These are phyloP conservation scores for Echinosophora koreensis DNA, from an alignment of 306 rosid species.

Conservation along the genomic window DNA sequence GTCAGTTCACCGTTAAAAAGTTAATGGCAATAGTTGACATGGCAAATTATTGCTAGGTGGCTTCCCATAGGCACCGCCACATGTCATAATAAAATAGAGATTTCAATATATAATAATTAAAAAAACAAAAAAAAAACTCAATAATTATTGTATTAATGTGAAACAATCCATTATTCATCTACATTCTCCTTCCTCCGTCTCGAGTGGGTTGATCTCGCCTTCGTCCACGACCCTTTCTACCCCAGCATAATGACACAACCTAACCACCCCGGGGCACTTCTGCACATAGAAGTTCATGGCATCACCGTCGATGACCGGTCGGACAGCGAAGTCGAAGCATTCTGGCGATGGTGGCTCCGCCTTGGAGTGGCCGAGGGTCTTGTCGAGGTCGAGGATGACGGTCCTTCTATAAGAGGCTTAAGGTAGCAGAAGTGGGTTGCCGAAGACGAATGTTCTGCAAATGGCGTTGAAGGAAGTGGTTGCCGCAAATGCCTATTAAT, in stretches of 20 bases:
- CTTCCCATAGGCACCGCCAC: too few species aligned
- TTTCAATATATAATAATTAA: too few species aligned
- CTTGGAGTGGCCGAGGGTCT: constrained; percentile 78
- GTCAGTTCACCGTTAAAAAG: too few species aligned
- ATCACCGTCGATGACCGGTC: constrained; percentile 74
- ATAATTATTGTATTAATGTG: too few species aligned
- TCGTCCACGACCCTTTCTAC: too few species aligned
- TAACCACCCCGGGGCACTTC: constrained; percentile 88
- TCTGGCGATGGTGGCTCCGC: constrained; percentile 59
- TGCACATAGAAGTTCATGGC: constrained; percentile 69
- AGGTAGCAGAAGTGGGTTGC: constrained; percentile 42
- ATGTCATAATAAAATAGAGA: too few species aligned
- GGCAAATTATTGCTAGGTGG: too few species aligned
- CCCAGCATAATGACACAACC: constrained; percentile 20
- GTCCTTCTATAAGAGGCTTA: constrained; percentile 50
- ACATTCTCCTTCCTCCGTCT: too few species aligned
- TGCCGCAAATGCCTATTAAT: constrained; percentile 46
- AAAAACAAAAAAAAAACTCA: too few species aligned
- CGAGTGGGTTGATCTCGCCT: too few species aligned
- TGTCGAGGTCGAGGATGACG: constrained; percentile 82
- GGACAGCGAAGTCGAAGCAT: constrained; percentile 72
- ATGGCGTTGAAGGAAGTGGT: constrained; percentile 47
- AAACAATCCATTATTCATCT: too few species aligned
- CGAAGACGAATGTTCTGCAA: constrained; percentile 59
- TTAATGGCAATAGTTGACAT: too few species aligned